phyloP scores from a whole-genome alignment of 345 rosid genomes.

The Mercurialis annua region DNA sequence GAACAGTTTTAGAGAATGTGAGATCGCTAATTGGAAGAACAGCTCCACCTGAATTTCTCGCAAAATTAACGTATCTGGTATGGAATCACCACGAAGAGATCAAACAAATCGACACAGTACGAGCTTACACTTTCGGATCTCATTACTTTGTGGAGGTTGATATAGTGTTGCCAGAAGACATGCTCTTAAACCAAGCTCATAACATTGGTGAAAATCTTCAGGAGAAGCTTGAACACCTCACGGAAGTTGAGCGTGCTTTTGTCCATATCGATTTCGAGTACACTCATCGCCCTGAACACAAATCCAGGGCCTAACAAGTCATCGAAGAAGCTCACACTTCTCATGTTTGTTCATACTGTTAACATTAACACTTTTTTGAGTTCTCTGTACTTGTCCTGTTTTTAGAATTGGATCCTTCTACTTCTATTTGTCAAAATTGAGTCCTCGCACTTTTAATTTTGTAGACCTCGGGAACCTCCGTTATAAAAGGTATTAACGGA shows the following conservation, averaged over 20 bases:
- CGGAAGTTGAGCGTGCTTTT: conserved; percentile 82
- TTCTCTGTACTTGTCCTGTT: too few relatives aligned
- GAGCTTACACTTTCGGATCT: conserved; percentile 77
- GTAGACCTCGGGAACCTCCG: too few relatives aligned
- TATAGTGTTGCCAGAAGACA: conserved; percentile 69
- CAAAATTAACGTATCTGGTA: conserved; percentile 67
- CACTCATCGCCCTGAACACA: conserved; percentile 76
- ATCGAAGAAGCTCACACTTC: too few relatives aligned
- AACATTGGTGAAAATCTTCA: conserved; percentile 81
- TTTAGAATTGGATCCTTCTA: too few relatives aligned
- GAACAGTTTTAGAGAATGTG: conserved; percentile 71
- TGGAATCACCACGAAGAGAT: conserved; percentile 86
- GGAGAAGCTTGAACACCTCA: conserved; percentile 76
- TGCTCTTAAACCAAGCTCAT: conserved; percentile 62
- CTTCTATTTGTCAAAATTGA: too few relatives aligned
- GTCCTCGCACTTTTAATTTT: too few relatives aligned
- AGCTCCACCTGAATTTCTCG: conserved; percentile 77
- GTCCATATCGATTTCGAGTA: conserved; percentile 86
- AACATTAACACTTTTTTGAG: too few relatives aligned
- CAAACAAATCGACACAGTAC: conserved; percentile 70
- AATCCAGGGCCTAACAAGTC: conserved; percentile 27
- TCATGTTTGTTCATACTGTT: too few relatives aligned
- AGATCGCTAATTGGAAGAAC: conserved; percentile 61
- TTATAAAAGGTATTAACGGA: too few relatives aligned
- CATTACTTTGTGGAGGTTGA: conserved; percentile 86